Evolutionary conservation across 768 basidiomycete genomes (phyloP).

Genomic region (Leccinum longicurvipes): DNA sequence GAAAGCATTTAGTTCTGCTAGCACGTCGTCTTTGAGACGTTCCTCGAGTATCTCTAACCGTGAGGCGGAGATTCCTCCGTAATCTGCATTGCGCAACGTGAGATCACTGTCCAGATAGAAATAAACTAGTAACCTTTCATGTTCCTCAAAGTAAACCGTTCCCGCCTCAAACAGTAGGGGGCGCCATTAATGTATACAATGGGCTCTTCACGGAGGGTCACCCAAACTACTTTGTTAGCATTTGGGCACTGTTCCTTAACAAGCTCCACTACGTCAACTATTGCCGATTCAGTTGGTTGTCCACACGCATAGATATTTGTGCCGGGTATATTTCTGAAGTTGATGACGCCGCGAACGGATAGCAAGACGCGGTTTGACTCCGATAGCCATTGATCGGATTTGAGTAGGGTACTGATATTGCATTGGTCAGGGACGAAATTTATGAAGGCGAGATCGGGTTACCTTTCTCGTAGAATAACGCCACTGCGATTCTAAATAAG

Average conservation of each 20-base stretch:
- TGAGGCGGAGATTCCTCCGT: slow-evolving; percentile 90
- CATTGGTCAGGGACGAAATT: neutral
- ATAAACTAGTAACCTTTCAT: slow-evolving; percentile 67
- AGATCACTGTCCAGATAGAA: neutral
- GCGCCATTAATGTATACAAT: slow-evolving; percentile 90
- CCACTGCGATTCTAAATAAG: slow-evolving; percentile 80
- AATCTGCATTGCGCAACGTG: slow-evolving; percentile 50
- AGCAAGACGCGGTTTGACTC: slow-evolving; percentile 64
- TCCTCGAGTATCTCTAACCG: slow-evolving; percentile 90
- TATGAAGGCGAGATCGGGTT: slow-evolving; percentile 22
- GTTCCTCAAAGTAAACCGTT: slow-evolving; percentile 84
- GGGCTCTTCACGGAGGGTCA: slow-evolving; percentile 91
- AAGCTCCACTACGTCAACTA: slow-evolving; percentile 70
- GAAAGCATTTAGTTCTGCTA: slow-evolving; percentile 77
- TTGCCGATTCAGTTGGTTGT: slow-evolving; percentile 84
- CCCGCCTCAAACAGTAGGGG: slow-evolving; percentile 85
- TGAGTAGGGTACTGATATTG: slow-evolving; percentile 66
- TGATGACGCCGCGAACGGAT: slow-evolving; percentile 88
- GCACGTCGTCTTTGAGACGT: slow-evolving; percentile 82
- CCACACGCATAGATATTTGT: slow-evolving; percentile 89
- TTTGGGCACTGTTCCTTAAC: slow-evolving; percentile 60
- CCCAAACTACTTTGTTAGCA: slow-evolving; percentile 74
- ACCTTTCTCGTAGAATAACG: slow-evolving; percentile 90
- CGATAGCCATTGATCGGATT: slow-evolving; percentile 89
- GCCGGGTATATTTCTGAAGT: slow-evolving; percentile 81